Evolutionary conservation across 1,284 basidiomycete species (phyloP), one percentile per base, ranked within the genome.

Genomic region (Ustilago bromivora): DNA sequence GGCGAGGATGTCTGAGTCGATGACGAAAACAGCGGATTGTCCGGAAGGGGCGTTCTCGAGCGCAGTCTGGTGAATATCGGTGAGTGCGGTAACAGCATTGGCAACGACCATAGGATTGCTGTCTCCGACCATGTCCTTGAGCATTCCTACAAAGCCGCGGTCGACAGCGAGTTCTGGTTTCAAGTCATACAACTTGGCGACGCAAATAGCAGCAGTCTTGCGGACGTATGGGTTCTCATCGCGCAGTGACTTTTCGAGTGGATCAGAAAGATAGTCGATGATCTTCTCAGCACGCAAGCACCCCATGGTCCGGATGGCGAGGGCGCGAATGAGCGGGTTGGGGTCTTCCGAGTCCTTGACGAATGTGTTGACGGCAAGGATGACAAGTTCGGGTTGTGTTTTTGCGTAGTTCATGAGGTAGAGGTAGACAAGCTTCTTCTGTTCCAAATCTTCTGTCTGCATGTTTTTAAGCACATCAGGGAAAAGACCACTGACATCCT

Each of bases 341-440:
- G 93, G 91, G 86, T 98, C 97, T 80, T 96, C 95, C 0, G 94
- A 92, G 87, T 99, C 96, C 71, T 91, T 91, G 80, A 99, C 96
- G 85, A 99, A 99, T 0, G 96, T 99, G 87, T 99, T 99, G 77
- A 99, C 96, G 15, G 96, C 96, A 55, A 99, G 90, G 85, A 99
- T 98, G 87, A 98, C 96, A 32, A 93, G 90, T 87, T 99, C 96
- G 0, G 97, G 96, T 86, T 99, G 96, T 0, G 96, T 96, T 87
- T 97, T 97, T 58, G 96, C 95, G 83, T 98, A 98, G 88, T 98
- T 97, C 92, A 98, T 98, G 68, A 98, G 91, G 87, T 98, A 99
- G 53, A 98, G 91, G 85, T 99, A 99, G 31, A 98, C 96, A 53
- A 99, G 92, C 87, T 96, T 96, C 90, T 96, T 96, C 87, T 96